phyloP scores from a whole-genome alignment of 2,329 filamentous ascomycete genomes.

The Nigrospora sphaerica region DNA sequence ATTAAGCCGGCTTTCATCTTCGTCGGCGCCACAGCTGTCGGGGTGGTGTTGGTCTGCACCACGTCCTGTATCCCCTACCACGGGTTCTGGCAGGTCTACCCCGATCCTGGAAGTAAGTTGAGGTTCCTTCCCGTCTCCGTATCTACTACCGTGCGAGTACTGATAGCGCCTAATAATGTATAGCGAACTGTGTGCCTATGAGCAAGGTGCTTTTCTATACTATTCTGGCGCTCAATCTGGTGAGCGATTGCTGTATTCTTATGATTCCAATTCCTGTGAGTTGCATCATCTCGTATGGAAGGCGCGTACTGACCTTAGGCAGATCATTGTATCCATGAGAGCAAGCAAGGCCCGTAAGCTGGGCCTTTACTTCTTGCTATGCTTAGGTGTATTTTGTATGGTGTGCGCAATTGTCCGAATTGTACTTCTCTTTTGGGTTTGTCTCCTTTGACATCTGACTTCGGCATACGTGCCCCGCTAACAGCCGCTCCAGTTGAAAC shows the following conservation, averaged over 20 bases:
- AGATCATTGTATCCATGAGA: conserved; percentile 19
- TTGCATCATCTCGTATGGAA: not conserved
- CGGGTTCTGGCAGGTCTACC: conserved; percentile 26
- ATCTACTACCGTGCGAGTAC: fast-evolving
- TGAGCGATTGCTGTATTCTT: conserved; percentile 26
- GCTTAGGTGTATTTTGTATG: conserved; percentile 18
- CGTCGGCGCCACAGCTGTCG: conserved; percentile 17
- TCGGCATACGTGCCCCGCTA: too few relatives aligned
- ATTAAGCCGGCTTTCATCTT: conserved; percentile 16
- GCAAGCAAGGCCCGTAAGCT: conserved; percentile 20
- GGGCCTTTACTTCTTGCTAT: conserved; percentile 23
- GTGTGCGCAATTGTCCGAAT: not conserved
- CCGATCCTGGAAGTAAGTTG: conserved; percentile 27
- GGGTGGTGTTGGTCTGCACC: conserved; percentile 17
- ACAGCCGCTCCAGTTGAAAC: conserved; percentile 17
- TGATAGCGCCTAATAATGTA: conserved; percentile 5
- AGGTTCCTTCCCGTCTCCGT: not conserved
- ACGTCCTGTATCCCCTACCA: conserved; percentile 22
- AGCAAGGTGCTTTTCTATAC: conserved; percentile 21
- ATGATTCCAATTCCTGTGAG: conserved; percentile 24
- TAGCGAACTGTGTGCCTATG: conserved; percentile 21
- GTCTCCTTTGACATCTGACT: too few relatives aligned
- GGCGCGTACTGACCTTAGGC: not conserved
- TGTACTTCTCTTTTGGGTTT: too few relatives aligned
- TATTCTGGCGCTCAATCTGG: conserved; percentile 23